Percentiles rank a stretch among this genome's conserved stretches.
phyloP scores from a whole-genome alignment of 179 eudicot genomes.

The Beta lomatogona region DNA sequence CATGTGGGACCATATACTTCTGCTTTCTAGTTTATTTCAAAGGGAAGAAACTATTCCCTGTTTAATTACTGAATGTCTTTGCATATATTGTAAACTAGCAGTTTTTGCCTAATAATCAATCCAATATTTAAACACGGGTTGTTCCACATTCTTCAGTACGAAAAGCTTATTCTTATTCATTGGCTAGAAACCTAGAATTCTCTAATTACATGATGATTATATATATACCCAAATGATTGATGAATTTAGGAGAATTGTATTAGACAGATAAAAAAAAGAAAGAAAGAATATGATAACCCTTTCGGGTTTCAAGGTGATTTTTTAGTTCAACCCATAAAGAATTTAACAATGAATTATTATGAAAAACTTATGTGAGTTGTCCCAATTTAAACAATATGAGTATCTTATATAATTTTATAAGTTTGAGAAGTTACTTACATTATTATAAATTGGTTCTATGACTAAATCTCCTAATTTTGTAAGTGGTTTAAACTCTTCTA shows the following conservation, averaged over 20 bases:
- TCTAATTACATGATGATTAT: not conserved
- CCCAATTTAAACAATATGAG: too few species aligned
- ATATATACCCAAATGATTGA: not conserved
- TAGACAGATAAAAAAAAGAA: too few species aligned
- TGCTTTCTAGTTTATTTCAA: constrained; percentile 65
- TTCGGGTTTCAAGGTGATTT: too few species aligned
- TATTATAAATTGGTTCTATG: too few species aligned
- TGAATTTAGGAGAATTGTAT: not conserved
- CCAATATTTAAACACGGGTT: not conserved
- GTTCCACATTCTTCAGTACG: not conserved
- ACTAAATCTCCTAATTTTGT: too few species aligned
- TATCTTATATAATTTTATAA: too few species aligned
- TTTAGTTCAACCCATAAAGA: too few species aligned
- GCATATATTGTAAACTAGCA: constrained; percentile 13
- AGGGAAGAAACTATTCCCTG: constrained; percentile 61
- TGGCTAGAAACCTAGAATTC: not conserved
- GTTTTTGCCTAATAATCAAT: constrained; percentile 4
- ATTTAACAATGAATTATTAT: too few species aligned
- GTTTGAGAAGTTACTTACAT: too few species aligned
- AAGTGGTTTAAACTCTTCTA: too few species aligned
- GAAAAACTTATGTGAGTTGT: too few species aligned
- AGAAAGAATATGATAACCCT: not conserved
- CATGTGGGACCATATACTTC: constrained; percentile 54
- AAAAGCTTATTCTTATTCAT: not conserved
- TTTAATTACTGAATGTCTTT: constrained; percentile 11